Percentiles rank a stretch among this genome's conserved stretches.
Conservation (phyloP, 108 stramenopile genomes). For the Craspedostauros australis region DNA sequence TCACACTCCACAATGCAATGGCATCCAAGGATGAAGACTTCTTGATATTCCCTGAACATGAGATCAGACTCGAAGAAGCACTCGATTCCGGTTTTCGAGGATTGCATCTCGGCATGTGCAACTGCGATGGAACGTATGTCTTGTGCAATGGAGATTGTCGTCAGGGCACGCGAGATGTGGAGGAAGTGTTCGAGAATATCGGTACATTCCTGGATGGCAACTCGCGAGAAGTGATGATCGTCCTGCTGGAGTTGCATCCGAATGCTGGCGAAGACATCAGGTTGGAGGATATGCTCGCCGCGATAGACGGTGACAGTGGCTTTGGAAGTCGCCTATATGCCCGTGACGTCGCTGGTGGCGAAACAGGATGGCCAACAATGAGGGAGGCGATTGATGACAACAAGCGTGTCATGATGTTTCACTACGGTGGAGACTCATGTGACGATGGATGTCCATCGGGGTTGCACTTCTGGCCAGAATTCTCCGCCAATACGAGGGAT, state of each 20-base stretch:
- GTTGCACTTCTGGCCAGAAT: constrained; percentile 36
- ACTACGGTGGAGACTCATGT: constrained; percentile 51
- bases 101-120: constrained; percentile 56
- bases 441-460: constrained; percentile 44
- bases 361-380: constrained; percentile 51
- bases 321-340: constrained; percentile 20
- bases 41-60: constrained; percentile 46
- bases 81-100: constrained; percentile 63
- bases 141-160: constrained; percentile 60
- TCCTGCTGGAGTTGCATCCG: constrained; percentile 50
- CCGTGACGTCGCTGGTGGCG: constrained; percentile 5
- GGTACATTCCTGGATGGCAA: constrained; percentile 43
- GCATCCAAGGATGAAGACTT: constrained; percentile 39
- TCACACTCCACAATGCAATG: constrained; percentile 63
- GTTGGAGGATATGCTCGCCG: constrained; percentile 18
- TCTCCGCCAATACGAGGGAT: constrained; percentile 55
- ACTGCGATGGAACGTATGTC: constrained; percentile 43
- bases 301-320: constrained; percentile 19
- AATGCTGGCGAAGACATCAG: constrained; percentile 23
- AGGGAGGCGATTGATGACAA: constrained; percentile 33
- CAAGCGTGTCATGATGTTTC: constrained; percentile 61
- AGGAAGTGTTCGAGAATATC: constrained; percentile 40
- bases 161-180: constrained; percentile 43
- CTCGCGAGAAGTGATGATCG: constrained; percentile 50
- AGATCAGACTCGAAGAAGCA: constrained; percentile 47